Base-by-base conservation (phyloP, 257 asterid genomes). In the Orobanche coerulescens region DNA sequence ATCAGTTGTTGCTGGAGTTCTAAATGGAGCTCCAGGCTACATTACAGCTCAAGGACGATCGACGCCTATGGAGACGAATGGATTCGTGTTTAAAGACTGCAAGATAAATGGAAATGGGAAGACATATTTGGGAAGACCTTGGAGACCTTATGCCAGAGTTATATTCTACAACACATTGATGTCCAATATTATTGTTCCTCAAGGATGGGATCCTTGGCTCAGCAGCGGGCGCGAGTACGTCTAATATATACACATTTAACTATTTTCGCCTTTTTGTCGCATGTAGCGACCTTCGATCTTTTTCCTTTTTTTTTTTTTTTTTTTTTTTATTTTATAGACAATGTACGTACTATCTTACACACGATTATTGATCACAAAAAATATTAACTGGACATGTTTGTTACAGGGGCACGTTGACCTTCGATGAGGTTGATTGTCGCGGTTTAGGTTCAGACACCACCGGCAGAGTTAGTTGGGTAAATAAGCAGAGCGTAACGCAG, bases 131-230 rank as follows among this genome's bases (percentile, higher is more conserved):
- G 91, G 85, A 43, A 74, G 91, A 58, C 81, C 97, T 2, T 90
- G 97, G 97, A 78, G 94, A 54, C 30, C 19, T 0, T 78, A 78
- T 61, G 89, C 97, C 0, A 70, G 95, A 42, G 97, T 90, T 39
- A 0, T 90, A 4, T 90, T 79, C 47, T 78, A 65, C 68, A 58
- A 67, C 48, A 59, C 90, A 0, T 9, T 59, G 0, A 76, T 89
- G 85, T 51, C 81, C 0, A 33, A 70, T 23, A 28, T 82, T 10
- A 43, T 86, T 49, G 81, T 79, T 23, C 83, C 94, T 13, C 28
- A 61, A 13, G 97, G 95, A 34, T 86, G 95, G 95, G 57, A 43
- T 33, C 20, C 83, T 30, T 84, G 95, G 89, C 1, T 6, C 20
- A 2, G 9, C 50, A 4, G 6, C 0, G 88, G 79, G 25, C 69